Conservation (phyloP, 2,329 filamentous ascomycete genomes). For the Mariannaea elegans region DNA sequence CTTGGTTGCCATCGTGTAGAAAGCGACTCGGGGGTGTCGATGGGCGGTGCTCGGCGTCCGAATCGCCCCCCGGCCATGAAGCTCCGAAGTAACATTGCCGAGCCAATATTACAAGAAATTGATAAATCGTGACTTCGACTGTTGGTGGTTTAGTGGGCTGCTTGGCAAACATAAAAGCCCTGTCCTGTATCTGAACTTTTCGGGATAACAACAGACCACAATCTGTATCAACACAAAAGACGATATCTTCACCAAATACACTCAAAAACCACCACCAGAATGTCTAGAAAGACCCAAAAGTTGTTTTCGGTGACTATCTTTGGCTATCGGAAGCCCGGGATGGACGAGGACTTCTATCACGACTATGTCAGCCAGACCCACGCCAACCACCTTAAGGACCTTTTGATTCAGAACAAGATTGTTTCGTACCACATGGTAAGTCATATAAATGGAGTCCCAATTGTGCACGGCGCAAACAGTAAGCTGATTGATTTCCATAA, state of each 20-base stretch:
- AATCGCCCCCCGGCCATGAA: slow-evolving; percentile 27
- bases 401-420: slow-evolving; percentile 35
- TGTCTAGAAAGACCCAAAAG: slow-evolving; percentile 17
- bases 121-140: background rate
- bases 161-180: slow-evolving; percentile 18
- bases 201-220: background rate
- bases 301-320: slow-evolving; percentile 35
- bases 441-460: background rate
- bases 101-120: background rate
- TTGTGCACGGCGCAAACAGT: background rate
- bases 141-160: background rate
- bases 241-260: background rate
- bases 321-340: slow-evolving; percentile 32
- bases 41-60: slow-evolving; percentile 31
- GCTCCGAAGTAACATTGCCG: slow-evolving; percentile 1
- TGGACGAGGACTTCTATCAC: slow-evolving; percentile 34
- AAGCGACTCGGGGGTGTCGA: slow-evolving; percentile 21
- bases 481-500: slow-evolving; percentile 10
- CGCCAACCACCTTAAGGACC: slow-evolving; percentile 29
- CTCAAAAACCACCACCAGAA: background rate
- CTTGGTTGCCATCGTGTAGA: slow-evolving; percentile 8
- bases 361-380: slow-evolving; percentile 34
- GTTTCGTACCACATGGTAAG: slow-evolving; percentile 35
- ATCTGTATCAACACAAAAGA: background rate
- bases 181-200: background rate